A percentile compares a stretch with the other conserved stretches of the same genome.
Evolutionary conservation across 495 filamentous ascomycete species (phyloP).

Genomic region (Podospora tetraspora): DNA sequence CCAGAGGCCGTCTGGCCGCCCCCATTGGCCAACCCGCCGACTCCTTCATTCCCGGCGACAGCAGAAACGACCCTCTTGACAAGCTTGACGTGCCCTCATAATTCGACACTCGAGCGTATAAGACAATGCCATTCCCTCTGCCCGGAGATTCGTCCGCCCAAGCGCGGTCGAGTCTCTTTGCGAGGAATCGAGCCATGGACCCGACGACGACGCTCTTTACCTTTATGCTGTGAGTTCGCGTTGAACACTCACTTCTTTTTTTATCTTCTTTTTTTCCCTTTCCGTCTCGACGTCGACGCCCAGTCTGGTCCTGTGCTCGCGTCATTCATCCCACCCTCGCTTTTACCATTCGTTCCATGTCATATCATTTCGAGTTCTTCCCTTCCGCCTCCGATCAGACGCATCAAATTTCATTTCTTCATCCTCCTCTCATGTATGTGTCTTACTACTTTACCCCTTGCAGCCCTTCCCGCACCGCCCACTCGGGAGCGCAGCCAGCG

Average conservation of each 20-base stretch:
- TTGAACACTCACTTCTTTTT: conserved; percentile 16
- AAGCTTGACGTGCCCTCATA: neutral
- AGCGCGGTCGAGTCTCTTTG: conserved; percentile 24
- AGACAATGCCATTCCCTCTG: conserved; percentile 13
- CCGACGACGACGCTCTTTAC: conserved; percentile 69
- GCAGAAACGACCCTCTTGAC: neutral
- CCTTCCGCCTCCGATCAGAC: neutral
- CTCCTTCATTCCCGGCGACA: conserved; percentile 20
- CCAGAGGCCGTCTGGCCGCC: conserved; percentile 12
- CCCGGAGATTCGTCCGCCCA: conserved; percentile 19
- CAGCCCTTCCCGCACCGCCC: neutral
- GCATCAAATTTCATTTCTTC: neutral
- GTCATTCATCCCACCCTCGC: neutral
- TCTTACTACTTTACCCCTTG: neutral
- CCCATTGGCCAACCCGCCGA: conserved; percentile 27
- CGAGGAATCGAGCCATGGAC: conserved; percentile 45
- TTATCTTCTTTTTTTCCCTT: conserved; percentile 33
- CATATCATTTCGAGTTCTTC: neutral
- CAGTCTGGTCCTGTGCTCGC: conserved; percentile 21
- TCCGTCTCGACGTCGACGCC: conserved; percentile 10
- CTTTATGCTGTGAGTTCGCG: conserved; percentile 61
- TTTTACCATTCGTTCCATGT: conserved; percentile 8
- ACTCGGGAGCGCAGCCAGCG: neutral
- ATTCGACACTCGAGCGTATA: conserved; percentile 23
- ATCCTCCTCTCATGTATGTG: neutral